Evolutionary conservation across 768 basidiomycete species (phyloP).

Genomic region (Chlorophyllum brunneum): DNA sequence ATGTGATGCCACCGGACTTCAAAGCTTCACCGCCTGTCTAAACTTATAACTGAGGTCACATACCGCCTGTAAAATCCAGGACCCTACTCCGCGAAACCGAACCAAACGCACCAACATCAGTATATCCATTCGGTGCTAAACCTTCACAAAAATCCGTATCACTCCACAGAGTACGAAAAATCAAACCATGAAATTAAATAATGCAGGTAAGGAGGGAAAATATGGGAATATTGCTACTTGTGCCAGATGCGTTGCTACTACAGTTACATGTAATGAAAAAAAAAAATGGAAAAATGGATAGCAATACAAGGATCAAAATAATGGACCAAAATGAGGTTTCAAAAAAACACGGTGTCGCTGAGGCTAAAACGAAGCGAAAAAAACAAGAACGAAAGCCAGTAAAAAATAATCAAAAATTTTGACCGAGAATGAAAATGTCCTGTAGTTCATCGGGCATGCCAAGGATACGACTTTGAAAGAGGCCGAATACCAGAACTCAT

Average conservation of each 20-base stretch:
- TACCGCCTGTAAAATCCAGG: too few species aligned
- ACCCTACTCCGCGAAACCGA: too few species aligned
- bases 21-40: too few species aligned
- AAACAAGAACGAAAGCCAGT: neutral
- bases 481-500: neutral
- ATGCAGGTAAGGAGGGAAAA: neutral
- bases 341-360: neutral
- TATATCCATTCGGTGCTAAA: too few species aligned
- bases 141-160: too few species aligned
- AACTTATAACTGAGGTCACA: too few species aligned
- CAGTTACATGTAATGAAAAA: neutral
- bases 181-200: neutral
- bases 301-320: neutral
- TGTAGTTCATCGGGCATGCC: conserved; percentile 5
- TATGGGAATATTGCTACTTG: neutral
- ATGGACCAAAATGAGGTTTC: neutral
- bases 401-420: neutral
- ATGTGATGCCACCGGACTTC: too few species aligned
- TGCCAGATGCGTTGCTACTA: neutral
- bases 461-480: conserved; percentile 4
- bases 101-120: too few species aligned
- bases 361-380: neutral
- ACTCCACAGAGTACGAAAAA: too few species aligned
- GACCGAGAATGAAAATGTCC: neutral
- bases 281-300: neutral